These are phyloP conservation scores for Aristolochia californica DNA, from an alignment of 164 flowering plant species.

Conservation along the genomic window DNA sequence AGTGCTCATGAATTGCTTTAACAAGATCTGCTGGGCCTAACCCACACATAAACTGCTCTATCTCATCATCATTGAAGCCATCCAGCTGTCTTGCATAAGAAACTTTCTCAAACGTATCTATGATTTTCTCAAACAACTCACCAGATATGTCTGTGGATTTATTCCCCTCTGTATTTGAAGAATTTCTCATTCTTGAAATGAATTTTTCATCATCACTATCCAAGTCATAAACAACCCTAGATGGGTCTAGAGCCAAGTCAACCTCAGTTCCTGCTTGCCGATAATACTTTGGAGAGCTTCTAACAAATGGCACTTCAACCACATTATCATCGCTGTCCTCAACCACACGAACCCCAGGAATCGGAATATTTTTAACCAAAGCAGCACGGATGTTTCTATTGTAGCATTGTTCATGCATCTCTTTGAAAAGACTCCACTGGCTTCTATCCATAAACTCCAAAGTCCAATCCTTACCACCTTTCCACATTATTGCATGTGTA, in stretches of 20 bases:
- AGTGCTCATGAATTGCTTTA: constrained; percentile 49
- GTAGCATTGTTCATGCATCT: constrained; percentile 91
- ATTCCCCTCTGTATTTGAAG: constrained; percentile 14
- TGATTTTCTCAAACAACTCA: constrained; percentile 69
- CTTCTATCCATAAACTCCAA: constrained; percentile 83
- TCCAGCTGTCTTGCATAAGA: constrained; percentile 53
- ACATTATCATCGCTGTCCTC: constrained; percentile 59
- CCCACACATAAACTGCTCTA: constrained; percentile 46
- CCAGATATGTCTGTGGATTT: constrained; percentile 36
- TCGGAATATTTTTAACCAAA: constrained; percentile 78
- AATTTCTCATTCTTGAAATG: constrained; percentile 26
- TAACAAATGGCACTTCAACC: constrained; percentile 40
- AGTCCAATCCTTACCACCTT: constrained; percentile 95
- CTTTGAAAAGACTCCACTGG: constrained; percentile 87
- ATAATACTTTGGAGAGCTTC: constrained; percentile 46
- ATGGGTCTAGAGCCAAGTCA: constrained; percentile 82
- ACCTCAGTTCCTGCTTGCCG: constrained; percentile 70
- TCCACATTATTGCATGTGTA: constrained; percentile 98
- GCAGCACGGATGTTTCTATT: constrained; percentile 81
- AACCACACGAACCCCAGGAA: constrained; percentile 77
- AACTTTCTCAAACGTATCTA: constrained; percentile 84
- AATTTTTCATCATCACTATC: constrained; percentile 93
- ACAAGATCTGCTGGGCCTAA: constrained; percentile 39
- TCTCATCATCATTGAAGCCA: constrained; percentile 54
- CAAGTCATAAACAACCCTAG: constrained; percentile 83